phyloP scores from a whole-genome alignment of 2,329 filamentous ascomycete genomes.

The Akanthomyces dipterigenus region DNA sequence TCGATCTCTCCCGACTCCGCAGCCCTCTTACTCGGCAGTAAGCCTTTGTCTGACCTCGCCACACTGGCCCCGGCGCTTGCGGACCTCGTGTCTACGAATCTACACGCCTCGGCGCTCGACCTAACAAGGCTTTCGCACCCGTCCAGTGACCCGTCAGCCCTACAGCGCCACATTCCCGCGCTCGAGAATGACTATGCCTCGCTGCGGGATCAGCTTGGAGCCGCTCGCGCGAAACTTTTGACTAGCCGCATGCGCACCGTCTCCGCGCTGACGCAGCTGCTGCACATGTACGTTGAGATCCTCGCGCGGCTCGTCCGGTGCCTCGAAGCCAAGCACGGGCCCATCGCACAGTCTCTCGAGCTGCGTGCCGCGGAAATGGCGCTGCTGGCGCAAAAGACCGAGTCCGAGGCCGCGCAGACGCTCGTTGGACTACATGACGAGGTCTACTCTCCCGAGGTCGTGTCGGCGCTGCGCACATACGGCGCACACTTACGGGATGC shows the following conservation, averaged over 20 bases:
- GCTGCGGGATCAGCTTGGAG: constrained; percentile 28
- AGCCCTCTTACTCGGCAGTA: constrained; percentile 34
- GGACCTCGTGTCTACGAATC: constrained; percentile 33
- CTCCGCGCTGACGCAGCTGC: constrained; percentile 29
- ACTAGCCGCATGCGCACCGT: constrained; percentile 33
- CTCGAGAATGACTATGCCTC: constrained; percentile 35
- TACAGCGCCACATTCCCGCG: constrained; percentile 50
- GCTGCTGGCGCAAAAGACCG: constrained; percentile 36
- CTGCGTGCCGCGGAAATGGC: constrained; percentile 41
- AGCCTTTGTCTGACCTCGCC: constrained; percentile 36
- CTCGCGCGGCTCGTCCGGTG: constrained; percentile 39
- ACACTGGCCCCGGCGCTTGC: constrained; percentile 35
- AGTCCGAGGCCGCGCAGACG: constrained; percentile 30
- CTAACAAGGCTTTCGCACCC: constrained; percentile 38
- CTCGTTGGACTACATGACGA: constrained; percentile 29
- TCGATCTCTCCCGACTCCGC: constrained; percentile 25
- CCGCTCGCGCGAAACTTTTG: constrained; percentile 28
- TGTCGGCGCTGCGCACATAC: constrained; percentile 40
- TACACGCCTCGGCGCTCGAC: constrained; percentile 36
- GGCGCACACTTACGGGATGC: constrained; percentile 43
- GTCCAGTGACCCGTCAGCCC: constrained; percentile 45
- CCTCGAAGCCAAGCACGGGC: constrained; percentile 50
- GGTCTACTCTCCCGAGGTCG: constrained; percentile 39
- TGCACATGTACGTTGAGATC: constrained; percentile 32
- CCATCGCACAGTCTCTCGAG: constrained; percentile 43